These are phyloP conservation scores for Fusarium lyarnte DNA, from an alignment of 2,329 filamentous ascomycete genomes.

Conservation along the genomic window DNA sequence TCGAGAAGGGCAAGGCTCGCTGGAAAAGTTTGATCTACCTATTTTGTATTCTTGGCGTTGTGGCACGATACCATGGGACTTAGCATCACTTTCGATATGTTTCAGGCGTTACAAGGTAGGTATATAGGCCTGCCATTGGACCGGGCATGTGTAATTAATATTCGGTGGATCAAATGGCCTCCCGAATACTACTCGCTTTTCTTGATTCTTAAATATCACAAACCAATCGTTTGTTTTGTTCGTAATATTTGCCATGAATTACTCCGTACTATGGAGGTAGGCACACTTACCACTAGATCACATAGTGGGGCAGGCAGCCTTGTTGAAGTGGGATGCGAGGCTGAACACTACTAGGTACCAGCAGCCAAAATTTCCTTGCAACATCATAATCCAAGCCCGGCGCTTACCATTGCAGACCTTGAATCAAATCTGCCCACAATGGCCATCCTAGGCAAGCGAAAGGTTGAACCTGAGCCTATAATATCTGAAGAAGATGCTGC, in stretches of 20 bases:
- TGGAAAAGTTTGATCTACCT: constrained; percentile 41
- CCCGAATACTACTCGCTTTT: neutral
- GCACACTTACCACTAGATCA: neutral
- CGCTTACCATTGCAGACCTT: neutral
- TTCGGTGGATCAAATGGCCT: neutral
- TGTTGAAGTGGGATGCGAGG: constrained; percentile 33
- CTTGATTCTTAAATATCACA: neutral
- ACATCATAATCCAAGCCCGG: neutral
- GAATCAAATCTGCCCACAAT: constrained; percentile 42
- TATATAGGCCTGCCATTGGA: neutral
- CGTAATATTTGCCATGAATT: neutral
- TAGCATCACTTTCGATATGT: neutral
- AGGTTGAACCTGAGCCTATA: constrained; percentile 46
- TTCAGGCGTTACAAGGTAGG: neutral
- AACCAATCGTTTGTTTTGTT: neutral
- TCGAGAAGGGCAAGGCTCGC: constrained; percentile 63
- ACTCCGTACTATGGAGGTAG: neutral
- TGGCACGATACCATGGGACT: constrained; percentile 42
- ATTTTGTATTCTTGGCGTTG: constrained; percentile 31
- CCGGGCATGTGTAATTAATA: neutral
- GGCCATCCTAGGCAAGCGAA: constrained; percentile 62
- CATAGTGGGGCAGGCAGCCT: constrained; percentile 44
- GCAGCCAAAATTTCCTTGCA: constrained; percentile 24
- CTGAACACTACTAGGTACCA: constrained; percentile 24
- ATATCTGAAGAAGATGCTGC: constrained; percentile 65